Base-by-base conservation (phyloP, 805 yeast species). In the Candida maesae region DNA sequence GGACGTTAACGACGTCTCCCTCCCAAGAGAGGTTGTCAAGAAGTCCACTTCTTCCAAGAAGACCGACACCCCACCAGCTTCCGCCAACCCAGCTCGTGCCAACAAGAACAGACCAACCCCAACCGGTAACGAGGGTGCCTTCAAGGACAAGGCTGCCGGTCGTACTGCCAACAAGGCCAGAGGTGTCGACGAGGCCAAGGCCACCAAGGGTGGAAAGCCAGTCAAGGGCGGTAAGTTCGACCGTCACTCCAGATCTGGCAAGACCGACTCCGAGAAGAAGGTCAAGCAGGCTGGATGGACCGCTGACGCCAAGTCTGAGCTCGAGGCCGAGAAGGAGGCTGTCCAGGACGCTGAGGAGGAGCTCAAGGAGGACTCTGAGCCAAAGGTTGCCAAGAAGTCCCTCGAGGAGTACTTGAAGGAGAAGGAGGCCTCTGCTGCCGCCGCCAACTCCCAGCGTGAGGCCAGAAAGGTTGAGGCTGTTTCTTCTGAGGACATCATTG, bases 91-190 rank as follows among this genome's bases (percentile, higher is more conserved):
- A 64, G 68, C 86, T 56, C 81, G 73, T 67, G 88, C 95, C 54
- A 82, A 76, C 69, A 79, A 82, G 67, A 71, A 70, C 71, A 77
- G 77, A 68, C 73, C 81, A 61, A 74, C 74, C 66, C 71, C 82
- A 44, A 69, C 87, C 56, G 95, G 93, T 67, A 89, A 87, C 74
- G 95, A 88, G 61, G 95, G 88, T 57, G 95, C 95, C 50, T 69
- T 81, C 66, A 81, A 72, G 67, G 79, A 71, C 76, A 81, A 78
- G 73, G 63, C 68, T 63, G 79, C 82, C 66, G 93, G 93, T 76
- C 76, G 78, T 55, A 47, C 63, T 47, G 76, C 76, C 67, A 68
- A 76, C 73, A 67, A 64, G 52, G 61, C 72, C 47, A 67, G 61
- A 53, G 64, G 66, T 36, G 71, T 68, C 49, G 79, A 78, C 55